phyloP scores from a whole-genome alignment of 2,329 filamentous ascomycete species.

The Nemania sp. region DNA sequence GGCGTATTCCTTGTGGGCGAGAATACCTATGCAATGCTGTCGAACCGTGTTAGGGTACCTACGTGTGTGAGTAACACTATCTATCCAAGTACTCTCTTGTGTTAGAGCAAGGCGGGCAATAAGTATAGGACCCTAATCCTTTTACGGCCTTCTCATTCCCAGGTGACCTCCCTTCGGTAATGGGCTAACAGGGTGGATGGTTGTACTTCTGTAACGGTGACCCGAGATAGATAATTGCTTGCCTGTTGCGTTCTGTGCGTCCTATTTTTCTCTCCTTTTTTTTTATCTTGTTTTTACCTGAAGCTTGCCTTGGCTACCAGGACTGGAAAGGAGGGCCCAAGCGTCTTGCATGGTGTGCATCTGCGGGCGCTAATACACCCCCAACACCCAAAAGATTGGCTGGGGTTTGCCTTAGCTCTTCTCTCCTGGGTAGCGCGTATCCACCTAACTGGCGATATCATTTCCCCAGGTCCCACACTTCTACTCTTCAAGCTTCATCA shows the following conservation, averaged over 20 bases:
- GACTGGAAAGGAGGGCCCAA: constrained; percentile 30
- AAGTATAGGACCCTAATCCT: background rate
- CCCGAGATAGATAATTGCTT: constrained; percentile 19
- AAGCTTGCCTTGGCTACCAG: constrained; percentile 26
- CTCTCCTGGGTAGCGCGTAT: constrained; percentile 37
- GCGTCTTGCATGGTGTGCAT: constrained; percentile 37
- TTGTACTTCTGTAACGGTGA: constrained; percentile 33
- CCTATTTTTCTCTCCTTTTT: constrained; percentile 17
- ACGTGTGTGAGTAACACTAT: background rate
- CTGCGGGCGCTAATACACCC: constrained; percentile 39
- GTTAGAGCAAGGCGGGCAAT: background rate
- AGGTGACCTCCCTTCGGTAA: background rate
- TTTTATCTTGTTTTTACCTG: background rate
- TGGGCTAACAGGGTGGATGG: constrained; percentile 20
- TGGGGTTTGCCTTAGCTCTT: constrained; percentile 37
- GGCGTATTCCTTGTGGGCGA: constrained; percentile 5
- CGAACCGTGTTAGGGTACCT: no score
- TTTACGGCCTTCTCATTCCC: constrained; percentile 8
- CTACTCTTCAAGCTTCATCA: constrained; percentile 27
- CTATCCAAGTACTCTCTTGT: background rate
- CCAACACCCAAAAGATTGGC: constrained; percentile 34
- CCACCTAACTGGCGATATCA: constrained; percentile 41
- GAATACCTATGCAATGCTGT: background rate
- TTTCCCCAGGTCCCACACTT: constrained; percentile 48
- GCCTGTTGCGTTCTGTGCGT: background rate